These are phyloP conservation scores for Pisolithus sp. DNA, from an alignment of 768 basidiomycete genomes.

Conservation along the genomic window DNA sequence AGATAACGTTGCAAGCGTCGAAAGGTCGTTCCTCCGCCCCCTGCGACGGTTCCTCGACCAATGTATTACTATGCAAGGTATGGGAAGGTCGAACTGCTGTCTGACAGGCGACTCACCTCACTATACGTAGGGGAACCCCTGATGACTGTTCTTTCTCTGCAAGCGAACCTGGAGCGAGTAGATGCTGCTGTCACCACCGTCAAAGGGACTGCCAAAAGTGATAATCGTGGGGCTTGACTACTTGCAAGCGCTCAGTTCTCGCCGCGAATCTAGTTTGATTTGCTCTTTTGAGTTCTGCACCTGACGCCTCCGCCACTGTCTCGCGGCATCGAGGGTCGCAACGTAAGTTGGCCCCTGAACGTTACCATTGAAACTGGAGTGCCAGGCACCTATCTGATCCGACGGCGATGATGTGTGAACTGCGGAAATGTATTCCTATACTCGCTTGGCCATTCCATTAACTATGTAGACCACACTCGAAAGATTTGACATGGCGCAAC, in stretches of 20 bases:
- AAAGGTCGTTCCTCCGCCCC: slow-evolving; percentile 40
- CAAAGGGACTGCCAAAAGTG: not conserved
- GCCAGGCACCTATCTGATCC: not conserved
- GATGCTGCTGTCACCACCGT: slow-evolving; percentile 31
- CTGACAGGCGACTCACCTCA: not conserved
- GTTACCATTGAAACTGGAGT: not conserved
- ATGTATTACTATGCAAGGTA: slow-evolving; percentile 30
- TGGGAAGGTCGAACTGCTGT: not conserved
- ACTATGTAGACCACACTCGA: too few species aligned
- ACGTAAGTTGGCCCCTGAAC: too few species aligned
- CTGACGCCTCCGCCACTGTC: too few species aligned
- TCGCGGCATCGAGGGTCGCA: too few species aligned
- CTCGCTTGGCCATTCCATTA: too few species aligned
- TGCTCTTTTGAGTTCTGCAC: not conserved
- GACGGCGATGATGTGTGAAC: not conserved
- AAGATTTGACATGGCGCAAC: not conserved
- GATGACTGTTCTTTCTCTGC: slow-evolving; percentile 32
- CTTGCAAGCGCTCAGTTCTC: not conserved
- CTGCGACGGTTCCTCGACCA: slow-evolving; percentile 32
- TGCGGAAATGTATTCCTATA: too few species aligned
- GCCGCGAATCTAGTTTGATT: not conserved
- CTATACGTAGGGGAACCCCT: slow-evolving; percentile 20
- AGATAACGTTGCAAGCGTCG: slow-evolving; percentile 38
- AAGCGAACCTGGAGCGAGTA: slow-evolving; percentile 45
- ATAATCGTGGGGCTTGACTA: not conserved